Percentiles rank a stretch among this genome's conserved stretches.
phyloP scores from a whole-genome alignment of 106 monocot genomes.

The Acorus calamus region DNA sequence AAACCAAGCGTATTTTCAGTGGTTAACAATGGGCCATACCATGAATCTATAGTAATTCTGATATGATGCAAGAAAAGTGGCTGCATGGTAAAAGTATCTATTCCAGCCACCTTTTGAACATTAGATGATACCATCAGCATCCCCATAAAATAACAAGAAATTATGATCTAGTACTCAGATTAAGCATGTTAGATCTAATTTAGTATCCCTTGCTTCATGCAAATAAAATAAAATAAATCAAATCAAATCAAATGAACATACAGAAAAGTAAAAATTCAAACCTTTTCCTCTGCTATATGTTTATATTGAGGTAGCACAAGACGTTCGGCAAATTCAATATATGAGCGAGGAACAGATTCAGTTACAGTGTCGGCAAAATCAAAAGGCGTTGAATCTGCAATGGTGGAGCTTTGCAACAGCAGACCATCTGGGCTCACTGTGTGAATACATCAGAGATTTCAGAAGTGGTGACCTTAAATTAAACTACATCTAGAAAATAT shows the following conservation, averaged over 20 bases:
- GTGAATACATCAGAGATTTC: slow-evolving; percentile 1
- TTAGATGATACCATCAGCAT: too few relatives aligned
- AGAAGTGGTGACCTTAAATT: too few relatives aligned
- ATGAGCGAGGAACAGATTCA: slow-evolving; percentile 66
- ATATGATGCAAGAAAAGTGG: too few relatives aligned
- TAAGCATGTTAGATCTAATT: too few relatives aligned
- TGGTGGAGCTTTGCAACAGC: slow-evolving; percentile 90
- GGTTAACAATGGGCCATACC: too few relatives aligned
- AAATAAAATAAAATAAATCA: neutral
- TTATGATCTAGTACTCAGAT: too few relatives aligned
- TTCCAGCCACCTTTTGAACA: too few relatives aligned
- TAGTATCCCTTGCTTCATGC: neutral
- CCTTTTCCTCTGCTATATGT: slow-evolving; percentile 61
- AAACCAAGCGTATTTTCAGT: too few relatives aligned
- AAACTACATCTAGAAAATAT: too few relatives aligned
- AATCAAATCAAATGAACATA: slow-evolving; percentile 7
- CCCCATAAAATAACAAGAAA: too few relatives aligned
- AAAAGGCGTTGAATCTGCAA: slow-evolving; percentile 74
- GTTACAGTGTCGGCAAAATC: slow-evolving; percentile 66
- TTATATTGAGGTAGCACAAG: slow-evolving; percentile 73
- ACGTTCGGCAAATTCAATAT: slow-evolving; percentile 96
- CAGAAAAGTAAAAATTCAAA: neutral
- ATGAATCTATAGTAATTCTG: too few relatives aligned
- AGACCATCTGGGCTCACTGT: slow-evolving; percentile 97
- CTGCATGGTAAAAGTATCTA: too few relatives aligned